A percentile compares a stretch with the other conserved stretches of the same genome.
phyloP scores from a whole-genome alignment of 2,329 filamentous ascomycete genomes.

The Phyllosticta capitalensis region DNA sequence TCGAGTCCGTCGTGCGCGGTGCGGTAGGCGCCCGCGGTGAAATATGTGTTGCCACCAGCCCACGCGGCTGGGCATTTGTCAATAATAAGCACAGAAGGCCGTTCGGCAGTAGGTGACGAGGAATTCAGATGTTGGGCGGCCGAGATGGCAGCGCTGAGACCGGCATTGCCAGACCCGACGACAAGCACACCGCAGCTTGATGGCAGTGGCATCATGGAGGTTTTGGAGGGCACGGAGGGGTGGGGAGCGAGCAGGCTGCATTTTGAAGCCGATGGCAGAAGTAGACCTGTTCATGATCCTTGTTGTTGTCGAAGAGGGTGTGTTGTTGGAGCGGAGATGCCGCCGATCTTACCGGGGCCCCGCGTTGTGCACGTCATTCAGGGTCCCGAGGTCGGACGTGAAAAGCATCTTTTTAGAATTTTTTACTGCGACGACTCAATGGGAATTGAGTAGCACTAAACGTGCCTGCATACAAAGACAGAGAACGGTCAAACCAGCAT shows the following conservation, averaged over 20 bases:
- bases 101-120: conserved; percentile 24
- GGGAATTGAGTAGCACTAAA: too few species aligned
- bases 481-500: too few species aligned
- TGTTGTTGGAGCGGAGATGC: not conserved
- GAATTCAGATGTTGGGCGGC: conserved; percentile 33
- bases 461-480: too few species aligned
- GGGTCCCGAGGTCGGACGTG: not conserved
- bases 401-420: too few species aligned
- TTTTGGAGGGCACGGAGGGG: not conserved
- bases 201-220: not conserved
- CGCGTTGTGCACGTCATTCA: not conserved
- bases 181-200: conserved; percentile 37
- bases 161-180: conserved; percentile 55
- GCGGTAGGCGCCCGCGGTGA: conserved; percentile 56
- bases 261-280: not conserved
- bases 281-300: not conserved
- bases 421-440: too few species aligned
- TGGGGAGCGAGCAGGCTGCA: not conserved
- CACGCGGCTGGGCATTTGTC: conserved; percentile 51
- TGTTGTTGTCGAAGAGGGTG: not conserved
- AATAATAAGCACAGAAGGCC: conserved; percentile 42
- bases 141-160: conserved; percentile 50
- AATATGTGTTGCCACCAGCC: conserved; percentile 56
- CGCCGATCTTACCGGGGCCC: not conserved
- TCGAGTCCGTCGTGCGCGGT: conserved; percentile 45